phyloP scores from a whole-genome alignment of 2,329 filamentous ascomycete species.

The Claviceps fusiformis region DNA sequence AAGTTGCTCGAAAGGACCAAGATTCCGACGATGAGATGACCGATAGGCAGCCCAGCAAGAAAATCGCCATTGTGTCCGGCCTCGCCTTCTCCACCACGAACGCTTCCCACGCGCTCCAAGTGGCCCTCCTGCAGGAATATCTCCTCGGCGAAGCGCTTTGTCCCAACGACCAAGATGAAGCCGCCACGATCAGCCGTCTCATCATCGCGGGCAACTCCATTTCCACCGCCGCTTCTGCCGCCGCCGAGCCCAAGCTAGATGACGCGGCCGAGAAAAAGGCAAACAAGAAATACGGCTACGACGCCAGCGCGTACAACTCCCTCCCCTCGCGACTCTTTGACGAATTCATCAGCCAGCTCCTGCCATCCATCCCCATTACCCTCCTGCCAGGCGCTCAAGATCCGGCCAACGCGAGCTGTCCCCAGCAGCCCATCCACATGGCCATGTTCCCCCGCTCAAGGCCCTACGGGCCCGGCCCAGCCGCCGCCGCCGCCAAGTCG shows the following conservation, averaged over 20 bases:
- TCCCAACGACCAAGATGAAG: constrained; percentile 40
- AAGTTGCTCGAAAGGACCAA: constrained; percentile 14
- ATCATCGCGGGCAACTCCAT: constrained; percentile 90
- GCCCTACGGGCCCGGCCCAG: constrained; percentile 45
- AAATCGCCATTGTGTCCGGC: constrained; percentile 78
- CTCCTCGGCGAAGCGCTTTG: constrained; percentile 70
- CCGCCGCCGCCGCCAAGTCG: constrained; percentile 8
- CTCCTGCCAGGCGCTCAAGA: constrained; percentile 74
- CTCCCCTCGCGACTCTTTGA: constrained; percentile 75
- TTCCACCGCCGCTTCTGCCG: constrained; percentile 48
- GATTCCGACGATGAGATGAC: constrained; percentile 42
- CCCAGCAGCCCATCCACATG: constrained; percentile 84
- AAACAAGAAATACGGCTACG: constrained; percentile 85
- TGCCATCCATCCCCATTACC: constrained; percentile 80
- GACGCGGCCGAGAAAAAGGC: constrained; percentile 31
- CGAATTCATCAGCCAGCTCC: constrained; percentile 62
- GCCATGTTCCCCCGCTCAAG: constrained; percentile 77
- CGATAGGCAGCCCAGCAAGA: constrained; percentile 29
- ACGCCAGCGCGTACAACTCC: constrained; percentile 76
- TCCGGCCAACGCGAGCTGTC: constrained; percentile 77
- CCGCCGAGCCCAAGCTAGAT: constrained; percentile 22
- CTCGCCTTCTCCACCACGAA: constrained; percentile 68
- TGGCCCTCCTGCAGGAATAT: constrained; percentile 73
- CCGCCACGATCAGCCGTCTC: constrained; percentile 63
- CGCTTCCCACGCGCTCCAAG: constrained; percentile 55